A percentile compares a stretch with the other conserved stretches of the same genome.
Conservation (phyloP, 2,329 filamentous ascomycete genomes). For the Xenoacremonium recifei region DNA sequence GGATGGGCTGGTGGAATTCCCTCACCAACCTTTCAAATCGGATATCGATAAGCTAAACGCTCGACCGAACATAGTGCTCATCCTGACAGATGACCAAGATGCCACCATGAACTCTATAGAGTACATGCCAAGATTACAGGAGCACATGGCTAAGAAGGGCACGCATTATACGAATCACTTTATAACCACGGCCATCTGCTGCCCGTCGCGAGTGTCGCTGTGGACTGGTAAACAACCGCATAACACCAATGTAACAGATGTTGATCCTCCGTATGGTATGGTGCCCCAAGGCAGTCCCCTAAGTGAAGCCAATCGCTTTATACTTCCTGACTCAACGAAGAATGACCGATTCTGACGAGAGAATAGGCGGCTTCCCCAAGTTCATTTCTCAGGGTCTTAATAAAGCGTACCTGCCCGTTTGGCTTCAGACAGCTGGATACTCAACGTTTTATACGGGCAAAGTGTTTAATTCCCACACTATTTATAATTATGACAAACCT, state of each 20-base stretch:
- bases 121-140: slow-evolving; percentile 57
- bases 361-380: slow-evolving; percentile 54
- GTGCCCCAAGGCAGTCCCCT: too few species aligned
- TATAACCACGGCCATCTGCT: slow-evolving; percentile 65
- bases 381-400: slow-evolving; percentile 65
- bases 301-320: slow-evolving; percentile 8
- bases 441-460: slow-evolving; percentile 73
- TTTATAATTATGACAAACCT: slow-evolving; percentile 59
- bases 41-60: too few species aligned
- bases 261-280: slow-evolving; percentile 52
- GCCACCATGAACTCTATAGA: slow-evolving; percentile 57
- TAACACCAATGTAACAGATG: slow-evolving; percentile 67
- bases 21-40: too few species aligned
- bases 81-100: slow-evolving; percentile 69
- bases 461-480: slow-evolving; percentile 63
- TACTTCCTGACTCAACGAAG: too few species aligned
- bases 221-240: slow-evolving; percentile 67
- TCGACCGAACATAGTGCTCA: slow-evolving; percentile 67
- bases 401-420: slow-evolving; percentile 65
- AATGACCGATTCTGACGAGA: too few species aligned
- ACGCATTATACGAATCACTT: slow-evolving; percentile 62
- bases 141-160: slow-evolving; percentile 56
- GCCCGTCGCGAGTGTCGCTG: slow-evolving; percentile 63
- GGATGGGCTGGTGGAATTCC: too few species aligned
- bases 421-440: slow-evolving; percentile 68